Evolutionary conservation across 164 flowering plant species (phyloP).

Genomic region (Vitis riparia): DNA sequence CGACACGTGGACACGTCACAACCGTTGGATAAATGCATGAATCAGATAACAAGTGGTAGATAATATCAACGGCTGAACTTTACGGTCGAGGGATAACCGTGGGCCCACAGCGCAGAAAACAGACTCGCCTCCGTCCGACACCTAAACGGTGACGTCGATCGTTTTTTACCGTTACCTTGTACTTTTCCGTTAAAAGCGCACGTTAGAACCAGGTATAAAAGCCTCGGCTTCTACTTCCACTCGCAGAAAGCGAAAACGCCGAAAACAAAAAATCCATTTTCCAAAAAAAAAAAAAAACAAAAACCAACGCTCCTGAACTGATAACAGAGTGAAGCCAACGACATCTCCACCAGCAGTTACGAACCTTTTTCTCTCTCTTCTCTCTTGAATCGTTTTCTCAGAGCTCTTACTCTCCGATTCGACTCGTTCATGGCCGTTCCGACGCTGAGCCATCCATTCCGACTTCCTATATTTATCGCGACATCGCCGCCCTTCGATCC

Average conservation of each 20-base stretch:
- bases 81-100: background rate
- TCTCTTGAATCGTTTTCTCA: background rate
- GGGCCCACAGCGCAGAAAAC: background rate
- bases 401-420: constrained; percentile 2
- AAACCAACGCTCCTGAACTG: constrained; percentile 8
- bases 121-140: background rate
- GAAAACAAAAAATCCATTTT: background rate
- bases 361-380: background rate
- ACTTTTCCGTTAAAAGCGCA: constrained; percentile 29
- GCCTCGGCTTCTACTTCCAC: constrained; percentile 4
- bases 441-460: constrained; percentile 14
- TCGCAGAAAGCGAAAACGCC: too few species aligned
- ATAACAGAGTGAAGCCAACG: constrained; percentile 18
- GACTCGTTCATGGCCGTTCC: constrained; percentile 14
- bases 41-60: too few species aligned
- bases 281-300: constrained; percentile 6
- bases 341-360: constrained; percentile 14
- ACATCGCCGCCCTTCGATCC: constrained; percentile 10
- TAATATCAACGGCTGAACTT: too few species aligned
- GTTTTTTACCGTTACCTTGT: constrained; percentile 21
- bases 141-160: constrained; percentile 7
- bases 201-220: constrained; percentile 8
- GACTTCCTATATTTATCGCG: background rate
- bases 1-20: too few species aligned
- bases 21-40: too few species aligned